A percentile compares a stretch with the other conserved stretches of the same genome.
Conservation (phyloP, 2,329 filamentous ascomycete species). For the Penicillium thymicola region DNA sequence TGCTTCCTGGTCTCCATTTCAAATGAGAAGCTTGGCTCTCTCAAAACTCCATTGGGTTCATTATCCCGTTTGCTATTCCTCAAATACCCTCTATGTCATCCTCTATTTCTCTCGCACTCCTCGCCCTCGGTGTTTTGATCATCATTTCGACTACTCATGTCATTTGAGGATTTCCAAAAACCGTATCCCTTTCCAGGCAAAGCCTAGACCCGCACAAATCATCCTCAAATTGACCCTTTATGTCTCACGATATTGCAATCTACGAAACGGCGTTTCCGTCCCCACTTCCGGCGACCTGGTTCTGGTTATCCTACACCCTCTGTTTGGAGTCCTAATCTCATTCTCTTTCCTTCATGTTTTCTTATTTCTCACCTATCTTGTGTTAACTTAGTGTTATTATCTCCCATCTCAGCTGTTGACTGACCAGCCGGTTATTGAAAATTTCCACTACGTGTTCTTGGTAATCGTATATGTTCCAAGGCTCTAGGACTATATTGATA, state of each 20-base stretch:
- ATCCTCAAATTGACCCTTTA: conserved; percentile 23
- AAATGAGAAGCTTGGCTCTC: not conserved
- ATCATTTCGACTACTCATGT: not conserved
- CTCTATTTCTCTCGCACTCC: not conserved
- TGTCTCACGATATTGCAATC: conserved; percentile 25
- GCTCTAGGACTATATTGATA: not conserved
- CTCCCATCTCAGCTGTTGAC: not conserved
- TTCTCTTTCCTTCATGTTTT: conserved; percentile 6
- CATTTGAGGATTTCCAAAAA: not conserved
- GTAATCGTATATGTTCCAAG: not conserved
- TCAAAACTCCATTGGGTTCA: not conserved
- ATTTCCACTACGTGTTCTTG: not conserved
- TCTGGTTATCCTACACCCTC: not conserved
- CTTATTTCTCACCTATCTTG: conserved; percentile 9
- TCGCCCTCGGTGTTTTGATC: not conserved
- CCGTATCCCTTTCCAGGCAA: conserved; percentile 7
- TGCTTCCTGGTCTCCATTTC: conserved; percentile 8
- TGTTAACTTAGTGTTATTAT: conserved; percentile 6
- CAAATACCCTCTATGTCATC: not conserved
- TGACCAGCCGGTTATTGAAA: not conserved
- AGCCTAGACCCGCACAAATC: not conserved
- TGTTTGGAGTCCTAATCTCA: conserved; percentile 4
- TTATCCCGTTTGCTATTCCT: not conserved
- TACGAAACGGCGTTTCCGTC: conserved; percentile 23
- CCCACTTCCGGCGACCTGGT: conserved; percentile 13